A percentile compares a stretch with the other conserved stretches of the same genome.
These are phyloP conservation scores for Fraxinus quadrangulata DNA, from an alignment of 257 asterid genomes.

Conservation along the genomic window DNA sequence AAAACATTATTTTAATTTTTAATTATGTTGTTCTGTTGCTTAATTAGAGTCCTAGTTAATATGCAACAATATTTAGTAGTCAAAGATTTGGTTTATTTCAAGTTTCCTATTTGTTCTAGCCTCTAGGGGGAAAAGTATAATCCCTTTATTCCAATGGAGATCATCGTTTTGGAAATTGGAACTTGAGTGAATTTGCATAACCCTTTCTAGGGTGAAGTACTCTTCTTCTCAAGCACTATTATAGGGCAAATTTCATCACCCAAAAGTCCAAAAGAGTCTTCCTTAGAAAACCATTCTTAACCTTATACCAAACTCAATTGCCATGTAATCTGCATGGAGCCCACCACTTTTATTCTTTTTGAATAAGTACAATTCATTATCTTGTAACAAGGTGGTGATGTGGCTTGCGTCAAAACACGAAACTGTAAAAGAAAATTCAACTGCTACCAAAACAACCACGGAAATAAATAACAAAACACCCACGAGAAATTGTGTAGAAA, in stretches of 20 bases:
- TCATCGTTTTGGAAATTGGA: not conserved
- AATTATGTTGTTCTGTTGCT: not conserved
- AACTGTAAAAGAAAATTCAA: not conserved
- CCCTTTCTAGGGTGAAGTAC: not conserved
- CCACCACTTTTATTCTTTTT: not conserved
- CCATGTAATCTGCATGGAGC: not conserved
- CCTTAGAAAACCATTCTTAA: not conserved
- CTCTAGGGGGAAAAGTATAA: not conserved
- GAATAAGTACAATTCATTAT: not conserved
- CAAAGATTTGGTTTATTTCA: not conserved
- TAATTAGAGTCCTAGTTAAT: not conserved
- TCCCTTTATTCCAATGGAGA: not conserved
- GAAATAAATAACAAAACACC: not conserved
- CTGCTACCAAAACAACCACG: not conserved
- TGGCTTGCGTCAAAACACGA: not conserved
- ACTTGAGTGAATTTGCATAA: not conserved
- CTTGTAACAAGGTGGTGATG: no score
- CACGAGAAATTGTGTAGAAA: slow-evolving; percentile 8
- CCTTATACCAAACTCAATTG: not conserved
- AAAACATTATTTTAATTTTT: not conserved
- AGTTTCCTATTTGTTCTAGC: not conserved
- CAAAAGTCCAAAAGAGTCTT: not conserved
- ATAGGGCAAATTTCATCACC: not conserved
- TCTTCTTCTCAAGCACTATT: not conserved
- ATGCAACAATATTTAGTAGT: not conserved